phyloP scores from a whole-genome alignment of 345 rosid species.

The Eucalyptus marginata region DNA sequence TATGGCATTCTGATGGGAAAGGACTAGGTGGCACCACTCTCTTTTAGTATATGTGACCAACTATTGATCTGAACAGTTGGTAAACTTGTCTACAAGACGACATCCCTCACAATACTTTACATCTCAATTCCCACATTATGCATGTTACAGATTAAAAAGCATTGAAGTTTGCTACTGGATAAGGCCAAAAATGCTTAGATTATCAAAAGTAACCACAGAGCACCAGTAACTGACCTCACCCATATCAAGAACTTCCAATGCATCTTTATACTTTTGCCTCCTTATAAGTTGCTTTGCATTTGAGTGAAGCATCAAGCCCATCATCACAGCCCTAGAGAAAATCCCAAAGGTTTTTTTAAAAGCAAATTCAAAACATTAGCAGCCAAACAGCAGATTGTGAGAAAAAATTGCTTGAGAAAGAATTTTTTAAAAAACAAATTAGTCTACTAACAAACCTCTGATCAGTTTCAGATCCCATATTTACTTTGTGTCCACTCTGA shows the following conservation, averaged over 20 bases:
- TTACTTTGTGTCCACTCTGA: slow-evolving; percentile 61
- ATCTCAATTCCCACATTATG: background rate
- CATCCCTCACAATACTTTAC: background rate
- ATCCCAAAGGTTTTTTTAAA: background rate
- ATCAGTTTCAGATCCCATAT: slow-evolving; percentile 77
- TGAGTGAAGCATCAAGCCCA: slow-evolving; percentile 88
- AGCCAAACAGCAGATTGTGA: background rate
- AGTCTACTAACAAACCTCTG: slow-evolving; percentile 29
- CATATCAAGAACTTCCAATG: slow-evolving; percentile 82
- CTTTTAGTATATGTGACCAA: background rate
- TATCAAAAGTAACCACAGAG: background rate
- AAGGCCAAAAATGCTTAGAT: background rate
- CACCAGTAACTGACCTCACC: slow-evolving; percentile 55
- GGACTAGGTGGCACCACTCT: background rate
- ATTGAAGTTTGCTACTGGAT: background rate
- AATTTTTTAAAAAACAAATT: background rate
- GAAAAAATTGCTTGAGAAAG: background rate
- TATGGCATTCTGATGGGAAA: background rate
- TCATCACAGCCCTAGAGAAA: slow-evolving; percentile 68
- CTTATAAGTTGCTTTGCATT: slow-evolving; percentile 58
- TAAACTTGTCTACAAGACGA: background rate
- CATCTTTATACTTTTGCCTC: slow-evolving; percentile 57
- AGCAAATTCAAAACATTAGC: background rate
- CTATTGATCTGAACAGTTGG: background rate
- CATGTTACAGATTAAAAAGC: background rate